Conservation (phyloP, 108 stramenopile genomes). For the Seminavis robusta region DNA sequence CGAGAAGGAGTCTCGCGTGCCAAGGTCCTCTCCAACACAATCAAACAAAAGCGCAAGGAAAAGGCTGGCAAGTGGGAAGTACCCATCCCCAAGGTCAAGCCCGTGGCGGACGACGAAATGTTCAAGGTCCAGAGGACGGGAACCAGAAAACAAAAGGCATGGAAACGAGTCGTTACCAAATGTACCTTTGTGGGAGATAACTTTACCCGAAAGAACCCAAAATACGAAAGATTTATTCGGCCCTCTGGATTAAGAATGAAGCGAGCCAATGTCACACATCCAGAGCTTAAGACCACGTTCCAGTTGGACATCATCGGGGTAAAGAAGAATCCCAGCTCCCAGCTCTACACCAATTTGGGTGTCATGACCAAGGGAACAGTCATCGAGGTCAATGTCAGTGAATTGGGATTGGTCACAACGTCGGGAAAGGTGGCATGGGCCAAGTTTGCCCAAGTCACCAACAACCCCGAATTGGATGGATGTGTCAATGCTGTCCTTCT, state of each 20-base stretch:
- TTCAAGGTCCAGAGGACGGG: constrained; percentile 94
- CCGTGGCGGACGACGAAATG: constrained; percentile 99
- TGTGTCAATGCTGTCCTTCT: constrained; percentile 32
- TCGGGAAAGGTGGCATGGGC: constrained; percentile 99
- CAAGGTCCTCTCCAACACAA: constrained; percentile 97
- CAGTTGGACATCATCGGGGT: constrained; percentile 98
- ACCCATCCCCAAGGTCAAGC: constrained; percentile 98
- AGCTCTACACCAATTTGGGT: constrained; percentile 94
- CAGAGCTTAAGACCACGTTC: constrained; percentile 98
- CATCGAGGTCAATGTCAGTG: constrained; percentile 98
- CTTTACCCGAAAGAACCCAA: constrained; percentile 98
- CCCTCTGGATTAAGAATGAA: constrained; percentile 97
- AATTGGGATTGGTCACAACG: constrained; percentile 97
- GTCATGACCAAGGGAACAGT: constrained; percentile 99
- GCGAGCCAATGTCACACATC: constrained; percentile 99
- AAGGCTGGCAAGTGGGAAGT: constrained; percentile 99
- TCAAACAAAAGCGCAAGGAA: constrained; percentile 99
- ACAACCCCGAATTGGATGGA: constrained; percentile 71
- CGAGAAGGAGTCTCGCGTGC: constrained; percentile 97
- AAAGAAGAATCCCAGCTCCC: constrained; percentile 96
- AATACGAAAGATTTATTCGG: constrained; percentile 99
- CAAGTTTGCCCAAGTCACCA: constrained; percentile 99
- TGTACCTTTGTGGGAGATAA: constrained; percentile 97
- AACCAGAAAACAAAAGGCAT: constrained; percentile 91
- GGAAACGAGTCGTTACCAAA: constrained; percentile 99